Evolutionary conservation across 495 filamentous ascomycete species (phyloP), one percentile per base, ranked within the genome.

Genomic region (Haplographium delicatum): DNA sequence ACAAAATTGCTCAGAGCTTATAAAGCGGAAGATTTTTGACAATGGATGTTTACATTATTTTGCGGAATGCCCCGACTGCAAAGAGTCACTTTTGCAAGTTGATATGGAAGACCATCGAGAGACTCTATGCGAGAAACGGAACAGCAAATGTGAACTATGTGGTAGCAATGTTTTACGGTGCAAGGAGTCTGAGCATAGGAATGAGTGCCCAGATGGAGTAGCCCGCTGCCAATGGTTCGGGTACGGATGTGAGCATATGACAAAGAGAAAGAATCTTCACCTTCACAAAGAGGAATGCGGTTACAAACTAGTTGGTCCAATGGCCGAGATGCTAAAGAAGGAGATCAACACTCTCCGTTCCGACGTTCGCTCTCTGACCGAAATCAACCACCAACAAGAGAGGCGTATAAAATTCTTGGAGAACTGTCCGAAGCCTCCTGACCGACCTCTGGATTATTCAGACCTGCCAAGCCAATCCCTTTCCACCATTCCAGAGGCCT

Each of bases 1-100:
- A 27, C 45, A 67, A 9, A 47, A 48, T 5, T 82, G 78, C 59
- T 41, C 57, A 26, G 60, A 68, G 43, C 59, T 60, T 2, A 57
- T 76, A 15, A 59, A 60, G 4, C 65, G 73, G 44, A 68, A 52
- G 37, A 47, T 60, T 47, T 51, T 61, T 5, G 64, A 62, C 7
- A 64, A 68, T n/a, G 69, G 65, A 2, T 80, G 76, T 50, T 62
- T 78, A n/a, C 76, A 80, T 44, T 64, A 65, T 33, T 53, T 64
- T 4, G 61, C 62, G 0, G 24, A 50, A n/a, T 80, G 76, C 62
- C 53, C 64, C 19, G 71, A 73, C 53, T 80, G 76, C 61, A 53
- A 63, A 18, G 49, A 65, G 46, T 26, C 41, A 4, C 54, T 69
- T 9, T 49, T 65, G 47, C 58, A 68, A 37, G 62, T 67, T 0